Percentiles rank a stretch among this genome's conserved stretches.
phyloP scores from a whole-genome alignment of 2,329 filamentous ascomycete genomes.

The Trichocomaceae sp. region DNA sequence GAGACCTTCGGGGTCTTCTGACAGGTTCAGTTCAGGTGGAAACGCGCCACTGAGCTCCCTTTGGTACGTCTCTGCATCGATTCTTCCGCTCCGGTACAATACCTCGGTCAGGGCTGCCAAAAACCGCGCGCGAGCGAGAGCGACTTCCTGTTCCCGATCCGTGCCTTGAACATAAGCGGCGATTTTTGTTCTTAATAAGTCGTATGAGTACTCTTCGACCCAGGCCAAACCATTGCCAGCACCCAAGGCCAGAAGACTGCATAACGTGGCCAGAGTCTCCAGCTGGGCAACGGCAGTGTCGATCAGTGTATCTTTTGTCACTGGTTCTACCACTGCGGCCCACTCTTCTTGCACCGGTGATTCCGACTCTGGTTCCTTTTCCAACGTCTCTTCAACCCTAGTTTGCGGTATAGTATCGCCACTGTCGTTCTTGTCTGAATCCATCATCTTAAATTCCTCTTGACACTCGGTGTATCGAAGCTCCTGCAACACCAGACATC shows the following conservation, averaged over 20 bases:
- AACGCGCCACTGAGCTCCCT: conserved; percentile 38
- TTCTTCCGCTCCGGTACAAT: conserved; percentile 47
- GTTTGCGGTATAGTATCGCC: conserved; percentile 1
- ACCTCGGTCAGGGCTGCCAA: conserved; percentile 51
- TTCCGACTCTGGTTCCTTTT: conserved; percentile 20
- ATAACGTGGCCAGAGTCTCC: conserved; percentile 48
- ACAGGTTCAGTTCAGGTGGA: conserved; percentile 33
- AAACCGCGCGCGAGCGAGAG: conserved; percentile 52
- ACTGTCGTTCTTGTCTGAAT: conserved; percentile 20
- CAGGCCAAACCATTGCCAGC: conserved; percentile 45
- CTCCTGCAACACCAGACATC: conserved; percentile 50
- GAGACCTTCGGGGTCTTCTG: conserved; percentile 43
- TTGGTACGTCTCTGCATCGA: conserved; percentile 50
- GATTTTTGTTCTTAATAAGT: conserved; percentile 49
- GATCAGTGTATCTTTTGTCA: conserved; percentile 58
- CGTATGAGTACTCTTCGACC: conserved; percentile 51
- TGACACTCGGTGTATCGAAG: conserved; percentile 42
- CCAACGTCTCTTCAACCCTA: neutral
- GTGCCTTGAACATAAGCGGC: conserved; percentile 45
- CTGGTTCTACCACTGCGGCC: conserved; percentile 60
- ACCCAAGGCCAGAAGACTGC: conserved; percentile 42
- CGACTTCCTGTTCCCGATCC: conserved; percentile 45
- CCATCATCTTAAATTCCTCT: conserved; percentile 37
- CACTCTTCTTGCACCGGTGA: conserved; percentile 50
- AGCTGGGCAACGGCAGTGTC: conserved; percentile 63